Base-by-base conservation (phyloP, 1,139 yeast species). In the Geotrichum aggregatum region DNA sequence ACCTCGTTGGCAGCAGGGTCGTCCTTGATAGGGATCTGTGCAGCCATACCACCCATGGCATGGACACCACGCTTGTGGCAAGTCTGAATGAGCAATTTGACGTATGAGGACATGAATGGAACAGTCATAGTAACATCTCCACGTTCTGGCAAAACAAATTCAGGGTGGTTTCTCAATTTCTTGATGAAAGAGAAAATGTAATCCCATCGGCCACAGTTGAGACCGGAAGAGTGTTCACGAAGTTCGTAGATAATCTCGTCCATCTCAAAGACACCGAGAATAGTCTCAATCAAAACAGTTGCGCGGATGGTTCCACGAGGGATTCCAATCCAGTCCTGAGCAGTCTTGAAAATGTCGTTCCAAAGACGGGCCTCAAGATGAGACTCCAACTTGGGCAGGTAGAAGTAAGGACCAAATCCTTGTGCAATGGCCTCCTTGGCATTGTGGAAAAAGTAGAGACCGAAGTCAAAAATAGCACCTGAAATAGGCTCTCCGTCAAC, bases 1-100 rank as follows among this genome's bases (percentile, higher is more conserved):
- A 72, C 72, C 64, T 72, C 75, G 73, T 84, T 84, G 63, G 84
- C 82, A 54, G 72, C 77, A 45, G 77, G 76, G 63, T 84, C 88
- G 57, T 77, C 75, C 73, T 84, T 84, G 71, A 83, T 82, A 55
- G 91, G 91, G 62, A 84, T 84, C 71, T 83, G 87, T 26, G 91
- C 91, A 60, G 89, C 89, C 91, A 84, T 84, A 59, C 91, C 91
- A 58, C 91, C 91, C 79, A 84, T 82, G 46, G 88, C 92, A 67
- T 81, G 87, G 38, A 84, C 88, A 60, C 83, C 84, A 65, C 89
- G 79, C 68, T 77, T 76, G 72, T 84, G 91, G 68, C 87, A 82
- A 49, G 86, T 82, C 70, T 82, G 74, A 61, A 84, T 84, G 63
- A 84, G 75, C 52, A 81, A 75, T 61, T 79, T 77, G 55, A 83